phyloP scores from a whole-genome alignment of 2,329 filamentous ascomycete species.

The Neofusicoccum kwambonambiense region DNA sequence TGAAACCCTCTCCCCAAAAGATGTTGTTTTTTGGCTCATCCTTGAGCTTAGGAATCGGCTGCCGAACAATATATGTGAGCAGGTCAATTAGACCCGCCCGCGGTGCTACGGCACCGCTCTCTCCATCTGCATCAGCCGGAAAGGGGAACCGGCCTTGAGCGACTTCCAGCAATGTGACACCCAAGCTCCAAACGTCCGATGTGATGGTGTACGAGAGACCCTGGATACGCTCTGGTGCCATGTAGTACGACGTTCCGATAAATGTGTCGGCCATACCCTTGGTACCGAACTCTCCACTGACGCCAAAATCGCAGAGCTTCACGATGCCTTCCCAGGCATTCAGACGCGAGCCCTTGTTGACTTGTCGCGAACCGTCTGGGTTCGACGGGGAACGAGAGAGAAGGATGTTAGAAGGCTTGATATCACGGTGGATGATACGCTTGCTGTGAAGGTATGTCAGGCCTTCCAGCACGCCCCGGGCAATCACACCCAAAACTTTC shows the following conservation, averaged over 20 bases:
- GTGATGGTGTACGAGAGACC: conserved; percentile 98
- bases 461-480: conserved; percentile 89
- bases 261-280: conserved; percentile 99
- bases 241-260: conserved; percentile 98
- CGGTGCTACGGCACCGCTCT: conserved; percentile 82
- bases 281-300: conserved; percentile 95
- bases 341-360: neutral
- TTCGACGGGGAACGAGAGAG: conserved; percentile 62
- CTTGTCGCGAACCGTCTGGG: conserved; percentile 8
- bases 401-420: conserved; percentile 97
- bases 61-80: conserved; percentile 93
- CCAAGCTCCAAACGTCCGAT: conserved; percentile 96
- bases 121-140: conserved; percentile 65
- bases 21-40: conserved; percentile 89
- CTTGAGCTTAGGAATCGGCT: conserved; percentile 91
- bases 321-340: conserved; percentile 69
- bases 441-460: conserved; percentile 92
- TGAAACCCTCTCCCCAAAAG: conserved; percentile 95
- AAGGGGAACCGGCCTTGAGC: conserved; percentile 98
- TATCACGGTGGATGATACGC: conserved; percentile 98
- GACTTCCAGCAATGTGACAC: conserved; percentile 97
- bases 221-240: conserved; percentile 97
- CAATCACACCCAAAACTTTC: conserved; percentile 94
- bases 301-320: conserved; percentile 97
- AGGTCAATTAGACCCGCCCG: conserved; percentile 90